phyloP scores from a whole-genome alignment of 768 basidiomycete species.

The Clavulina sp. region DNA sequence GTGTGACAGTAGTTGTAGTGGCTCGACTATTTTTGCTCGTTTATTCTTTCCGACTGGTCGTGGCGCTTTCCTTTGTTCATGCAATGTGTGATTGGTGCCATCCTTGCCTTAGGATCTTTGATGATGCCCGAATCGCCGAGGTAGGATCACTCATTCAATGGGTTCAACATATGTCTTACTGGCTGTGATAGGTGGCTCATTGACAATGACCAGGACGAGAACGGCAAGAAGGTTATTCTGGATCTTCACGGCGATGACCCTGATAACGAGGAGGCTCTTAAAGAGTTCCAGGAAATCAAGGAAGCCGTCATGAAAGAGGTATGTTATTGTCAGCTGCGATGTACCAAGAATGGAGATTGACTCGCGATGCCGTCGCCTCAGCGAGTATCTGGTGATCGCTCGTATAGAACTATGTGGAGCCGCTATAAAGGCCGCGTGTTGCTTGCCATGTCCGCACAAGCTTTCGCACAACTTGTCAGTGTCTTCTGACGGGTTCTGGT shows the following conservation, averaged over 20 bases:
- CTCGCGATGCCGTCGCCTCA: constrained; percentile 17
- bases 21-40: constrained; percentile 90
- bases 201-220: constrained; percentile 65
- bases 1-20: constrained; percentile 32
- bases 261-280: constrained; percentile 44
- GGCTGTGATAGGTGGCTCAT: constrained; percentile 55
- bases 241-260: constrained; percentile 76
- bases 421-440: constrained; percentile 74
- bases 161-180: neutral
- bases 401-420: constrained; percentile 71
- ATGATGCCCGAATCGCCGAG: constrained; percentile 83
- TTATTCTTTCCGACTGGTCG: constrained; percentile 64
- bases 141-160: constrained; percentile 21
- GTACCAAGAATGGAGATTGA: neutral
- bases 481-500: constrained; percentile 2
- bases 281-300: constrained; percentile 86
- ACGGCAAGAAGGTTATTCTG: constrained; percentile 72
- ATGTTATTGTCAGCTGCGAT: constrained; percentile 12
- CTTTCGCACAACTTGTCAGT: constrained; percentile 83
- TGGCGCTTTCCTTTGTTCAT: constrained; percentile 84
- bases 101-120: constrained; percentile 64
- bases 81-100: constrained; percentile 70
- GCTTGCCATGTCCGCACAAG: constrained; percentile 89
- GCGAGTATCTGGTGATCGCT: constrained; percentile 58
- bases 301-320: constrained; percentile 58